Base-by-base conservation (phyloP, 352 stramenopile species). In the Globisporangium orthogonon region DNA sequence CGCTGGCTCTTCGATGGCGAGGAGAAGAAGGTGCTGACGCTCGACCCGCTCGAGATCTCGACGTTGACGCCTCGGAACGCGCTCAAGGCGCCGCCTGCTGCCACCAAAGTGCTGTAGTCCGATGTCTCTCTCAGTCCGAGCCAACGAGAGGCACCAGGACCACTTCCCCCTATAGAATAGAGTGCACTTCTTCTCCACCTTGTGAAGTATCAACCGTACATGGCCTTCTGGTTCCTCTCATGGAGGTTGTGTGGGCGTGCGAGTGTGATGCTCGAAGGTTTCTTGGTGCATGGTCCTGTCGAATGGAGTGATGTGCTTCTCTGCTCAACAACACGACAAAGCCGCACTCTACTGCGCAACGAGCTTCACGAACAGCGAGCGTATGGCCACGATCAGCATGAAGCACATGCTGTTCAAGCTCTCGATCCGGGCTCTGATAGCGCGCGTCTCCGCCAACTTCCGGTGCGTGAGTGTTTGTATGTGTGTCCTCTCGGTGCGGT, bases 351-450 rank as follows among this genome's bases (percentile, higher is more conserved):
- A 84, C 56, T 87, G 74, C 47, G 77, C 73, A 3, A 64, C 66
- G 52, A 80, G 75, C 50, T 87, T 87, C 52, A 81, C 73, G 56
- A 84, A 86, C 57, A 87, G 77, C 53, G 57, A 67, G 53, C 78
- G 81, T 59, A 86, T 87, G 73, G 74, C 76, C 15, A 86, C 77
- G 0, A 63, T 82, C 15, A 71, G 70, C 3, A 78, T 87, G 68
- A 83, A 84, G 54, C 73, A 70, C 35, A 76, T 87, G 47, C 76
- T 81, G 60, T 87, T 84, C 70, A 87, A 86, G 60, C 74, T 84
- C 33, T 74, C 77, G 29, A 83, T 87, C 54, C 74, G 65, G 28
- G 76, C 78, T 3, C 67, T 87, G 65, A 73, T 78, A 46, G 77
- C 77, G 4, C 74, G 76, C 15, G 71, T 86, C 18, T 23, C 23